Conservation (phyloP, 225 moss, liverwort and hornwort species). For the Polytrichum formosum region DNA sequence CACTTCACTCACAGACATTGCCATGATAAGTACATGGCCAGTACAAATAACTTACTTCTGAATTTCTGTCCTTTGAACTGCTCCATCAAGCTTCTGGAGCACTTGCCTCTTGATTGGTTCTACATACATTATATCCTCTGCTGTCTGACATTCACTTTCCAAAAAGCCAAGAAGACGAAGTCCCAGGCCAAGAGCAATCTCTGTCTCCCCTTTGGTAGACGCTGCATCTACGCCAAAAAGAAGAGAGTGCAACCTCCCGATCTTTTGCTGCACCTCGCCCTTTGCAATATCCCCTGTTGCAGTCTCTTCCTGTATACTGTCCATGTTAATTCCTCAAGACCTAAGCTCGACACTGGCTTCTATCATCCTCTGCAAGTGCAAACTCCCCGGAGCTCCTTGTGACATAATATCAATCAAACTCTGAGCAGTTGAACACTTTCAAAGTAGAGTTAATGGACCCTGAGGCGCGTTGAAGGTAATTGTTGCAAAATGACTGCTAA, state of each 20-base stretch:
- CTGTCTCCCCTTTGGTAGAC: slow-evolving; percentile 52
- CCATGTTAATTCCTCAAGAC: slow-evolving; percentile 25
- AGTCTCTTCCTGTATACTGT: slow-evolving; percentile 22
- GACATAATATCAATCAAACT: too few relatives aligned
- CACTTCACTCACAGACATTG: too few relatives aligned
- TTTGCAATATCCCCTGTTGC: slow-evolving; percentile 17
- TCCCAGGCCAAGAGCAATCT: slow-evolving; percentile 77
- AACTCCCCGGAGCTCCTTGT: too few relatives aligned
- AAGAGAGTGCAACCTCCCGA: slow-evolving; percentile 79
- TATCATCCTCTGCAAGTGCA: too few relatives aligned
- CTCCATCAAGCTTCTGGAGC: slow-evolving; percentile 52
- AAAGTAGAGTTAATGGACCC: too few relatives aligned
- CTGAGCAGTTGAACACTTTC: too few relatives aligned
- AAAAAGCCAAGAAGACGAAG: slow-evolving; percentile 88
- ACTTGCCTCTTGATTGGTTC: slow-evolving; percentile 63
- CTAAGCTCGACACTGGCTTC: too few relatives aligned
- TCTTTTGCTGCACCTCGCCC: slow-evolving; percentile 56
- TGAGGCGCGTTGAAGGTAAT: too few relatives aligned
- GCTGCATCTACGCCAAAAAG: slow-evolving; percentile 81
- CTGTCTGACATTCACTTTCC: slow-evolving; percentile 68
- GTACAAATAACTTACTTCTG: too few relatives aligned
- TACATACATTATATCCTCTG: slow-evolving; percentile 64
- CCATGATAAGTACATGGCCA: too few relatives aligned
- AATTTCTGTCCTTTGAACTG: slow-evolving; percentile 35
- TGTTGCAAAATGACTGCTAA: too few relatives aligned